Percentiles rank a stretch among this genome's conserved stretches.
These are phyloP conservation scores for Mycena amicta DNA, from an alignment of 768 basidiomycete species.

Conservation along the genomic window DNA sequence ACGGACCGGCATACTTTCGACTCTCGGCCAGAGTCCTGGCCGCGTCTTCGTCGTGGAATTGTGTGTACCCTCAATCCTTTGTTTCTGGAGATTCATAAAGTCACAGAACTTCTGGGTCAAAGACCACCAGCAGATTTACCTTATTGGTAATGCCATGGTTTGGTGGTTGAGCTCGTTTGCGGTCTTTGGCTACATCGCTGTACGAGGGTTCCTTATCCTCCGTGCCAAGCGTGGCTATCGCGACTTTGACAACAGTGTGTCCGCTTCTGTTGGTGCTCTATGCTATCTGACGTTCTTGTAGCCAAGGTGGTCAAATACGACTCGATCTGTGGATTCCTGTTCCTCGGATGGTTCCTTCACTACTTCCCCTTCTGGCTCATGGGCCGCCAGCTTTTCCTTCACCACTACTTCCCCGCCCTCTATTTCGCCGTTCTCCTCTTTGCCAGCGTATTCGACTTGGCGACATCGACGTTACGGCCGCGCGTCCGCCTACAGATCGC, in stretches of 20 bases:
- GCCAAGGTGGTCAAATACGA: slow-evolving; percentile 94
- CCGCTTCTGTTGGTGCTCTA: background rate
- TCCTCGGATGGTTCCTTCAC: slow-evolving; percentile 89
- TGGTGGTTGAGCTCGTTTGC: slow-evolving; percentile 87
- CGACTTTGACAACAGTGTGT: slow-evolving; percentile 91
- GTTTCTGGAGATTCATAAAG: slow-evolving; percentile 7
- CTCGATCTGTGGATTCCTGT: slow-evolving; percentile 85
- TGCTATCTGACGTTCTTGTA: slow-evolving; percentile 34
- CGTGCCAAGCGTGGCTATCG: slow-evolving; percentile 88
- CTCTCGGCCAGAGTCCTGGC: slow-evolving; percentile 92
- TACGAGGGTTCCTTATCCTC: slow-evolving; percentile 81
- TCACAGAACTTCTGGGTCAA: slow-evolving; percentile 96
- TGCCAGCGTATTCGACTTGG: slow-evolving; percentile 80
- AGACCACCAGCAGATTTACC: slow-evolving; percentile 92
- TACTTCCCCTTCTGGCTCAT: slow-evolving; percentile 98
- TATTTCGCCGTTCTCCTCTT: slow-evolving; percentile 86
- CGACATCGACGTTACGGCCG: slow-evolving; percentile 78
- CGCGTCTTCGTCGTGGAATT: slow-evolving; percentile 87
- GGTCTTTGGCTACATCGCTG: slow-evolving; percentile 63
- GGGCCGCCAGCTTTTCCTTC: slow-evolving; percentile 95
- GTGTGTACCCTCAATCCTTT: slow-evolving; percentile 49
- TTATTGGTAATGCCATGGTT: slow-evolving; percentile 90
- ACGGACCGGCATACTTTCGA: slow-evolving; percentile 95
- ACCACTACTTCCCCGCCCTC: slow-evolving; percentile 98
- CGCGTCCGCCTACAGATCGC: slow-evolving; percentile 81